Conservation (phyloP, 1,284 basidiomycete genomes). For the Puccinia coronata region DNA sequence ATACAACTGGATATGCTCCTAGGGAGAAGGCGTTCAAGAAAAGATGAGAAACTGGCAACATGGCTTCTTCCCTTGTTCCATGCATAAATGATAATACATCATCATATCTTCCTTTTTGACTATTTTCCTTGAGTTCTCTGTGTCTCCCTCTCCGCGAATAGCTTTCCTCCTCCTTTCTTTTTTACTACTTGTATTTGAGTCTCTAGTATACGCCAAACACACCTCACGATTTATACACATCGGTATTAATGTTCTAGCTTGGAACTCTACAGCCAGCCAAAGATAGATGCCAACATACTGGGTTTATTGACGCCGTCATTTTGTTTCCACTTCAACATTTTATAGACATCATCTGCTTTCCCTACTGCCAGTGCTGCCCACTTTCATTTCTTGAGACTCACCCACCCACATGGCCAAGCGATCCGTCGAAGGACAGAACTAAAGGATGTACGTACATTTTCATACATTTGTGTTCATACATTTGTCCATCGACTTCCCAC, state of each 20-base stretch:
- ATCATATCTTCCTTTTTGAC: too few relatives aligned
- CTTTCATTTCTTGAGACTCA: neutral
- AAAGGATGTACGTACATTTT: neutral
- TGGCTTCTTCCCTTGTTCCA: neutral
- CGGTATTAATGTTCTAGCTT: too few relatives aligned
- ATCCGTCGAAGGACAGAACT: neutral
- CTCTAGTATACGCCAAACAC: neutral
- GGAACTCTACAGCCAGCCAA: neutral
- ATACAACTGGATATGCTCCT: neutral
- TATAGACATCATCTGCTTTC: neutral
- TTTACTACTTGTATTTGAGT: neutral
- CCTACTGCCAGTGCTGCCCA: neutral
- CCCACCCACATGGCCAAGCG: neutral
- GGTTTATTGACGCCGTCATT: neutral
- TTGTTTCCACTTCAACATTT: neutral
- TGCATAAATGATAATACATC: too few relatives aligned
- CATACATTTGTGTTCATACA: neutral
- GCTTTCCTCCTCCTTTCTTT: neutral
- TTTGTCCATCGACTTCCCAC: neutral
- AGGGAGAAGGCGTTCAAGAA: neutral
- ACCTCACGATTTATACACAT: neutral
- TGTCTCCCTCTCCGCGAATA: neutral
- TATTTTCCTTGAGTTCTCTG: neutral
- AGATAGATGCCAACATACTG: neutral
- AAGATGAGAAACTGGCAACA: neutral